These are phyloP conservation scores for Galeopsis tetrahit DNA, from an alignment of 257 asterid genomes.

Conservation along the genomic window DNA sequence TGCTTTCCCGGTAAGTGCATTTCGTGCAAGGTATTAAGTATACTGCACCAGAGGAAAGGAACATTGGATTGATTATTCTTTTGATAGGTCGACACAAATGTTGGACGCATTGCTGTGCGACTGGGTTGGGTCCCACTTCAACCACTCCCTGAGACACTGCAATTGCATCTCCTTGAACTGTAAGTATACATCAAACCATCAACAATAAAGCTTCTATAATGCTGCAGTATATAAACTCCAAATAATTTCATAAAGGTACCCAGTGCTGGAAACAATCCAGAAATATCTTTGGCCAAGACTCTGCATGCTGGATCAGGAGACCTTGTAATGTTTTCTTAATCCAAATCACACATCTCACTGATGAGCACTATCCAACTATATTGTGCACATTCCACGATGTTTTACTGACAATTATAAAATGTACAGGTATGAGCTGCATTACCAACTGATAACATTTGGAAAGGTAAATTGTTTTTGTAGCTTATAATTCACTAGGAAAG, in stretches of 20 bases:
- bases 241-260: conserved; percentile 58
- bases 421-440: conserved; percentile 84
- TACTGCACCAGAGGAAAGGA: conserved; percentile 14
- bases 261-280: conserved; percentile 77
- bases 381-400: conserved; percentile 27
- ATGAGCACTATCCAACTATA: conserved; percentile 30
- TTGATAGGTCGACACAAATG: conserved; percentile 85
- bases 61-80: conserved; percentile 36
- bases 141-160: conserved; percentile 87
- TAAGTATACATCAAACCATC: conserved; percentile 43
- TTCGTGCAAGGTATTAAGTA: conserved; percentile 28
- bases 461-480: conserved; percentile 53
- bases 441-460: conserved; percentile 91
- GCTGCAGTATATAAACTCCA: conserved; percentile 26
- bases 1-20: conserved; percentile 78
- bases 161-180: conserved; percentile 86
- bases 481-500: conserved; percentile 18
- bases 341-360: conserved; percentile 22
- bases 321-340: conserved; percentile 56
- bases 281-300: conserved; percentile 90
- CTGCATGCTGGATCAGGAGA: conserved; percentile 82
- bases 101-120: conserved; percentile 86
- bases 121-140: conserved; percentile 96
- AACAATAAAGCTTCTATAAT: conserved; percentile 19
- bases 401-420: conserved; percentile 41